phyloP scores from a whole-genome alignment of 2,329 filamentous ascomycete species.

The Alternaria ventricosa region DNA sequence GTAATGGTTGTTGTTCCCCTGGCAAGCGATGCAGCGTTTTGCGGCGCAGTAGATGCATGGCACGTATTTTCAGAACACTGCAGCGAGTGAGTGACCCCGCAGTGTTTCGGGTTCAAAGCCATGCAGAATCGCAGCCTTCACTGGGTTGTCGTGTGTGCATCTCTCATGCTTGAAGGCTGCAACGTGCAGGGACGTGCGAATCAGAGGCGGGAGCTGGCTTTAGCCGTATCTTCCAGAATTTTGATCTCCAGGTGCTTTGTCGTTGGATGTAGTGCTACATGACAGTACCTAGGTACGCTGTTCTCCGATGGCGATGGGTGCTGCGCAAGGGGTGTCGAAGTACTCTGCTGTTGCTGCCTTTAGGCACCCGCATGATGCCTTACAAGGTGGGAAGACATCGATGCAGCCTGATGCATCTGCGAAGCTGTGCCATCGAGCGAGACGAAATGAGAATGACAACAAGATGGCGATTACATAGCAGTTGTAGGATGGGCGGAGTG shows the following conservation, averaged over 20 bases:
- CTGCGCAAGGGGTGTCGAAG: neutral
- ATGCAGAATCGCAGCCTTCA: neutral
- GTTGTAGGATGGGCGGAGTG: neutral
- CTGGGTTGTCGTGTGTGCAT: neutral
- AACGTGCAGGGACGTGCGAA: neutral
- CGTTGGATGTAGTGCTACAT: neutral
- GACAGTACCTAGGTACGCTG: neutral
- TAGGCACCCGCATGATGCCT: too few species aligned
- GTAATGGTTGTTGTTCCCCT: neutral
- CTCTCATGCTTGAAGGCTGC: neutral
- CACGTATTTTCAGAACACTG: neutral
- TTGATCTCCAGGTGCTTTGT: neutral
- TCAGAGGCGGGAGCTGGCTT: neutral
- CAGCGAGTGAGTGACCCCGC: neutral
- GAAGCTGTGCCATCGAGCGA: neutral
- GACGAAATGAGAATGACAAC: neutral
- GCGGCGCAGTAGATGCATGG: conserved; percentile 1
- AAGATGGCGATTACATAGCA: too few species aligned
- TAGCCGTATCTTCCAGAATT: neutral
- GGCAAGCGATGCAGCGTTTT: neutral
- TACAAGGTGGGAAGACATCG: neutral
- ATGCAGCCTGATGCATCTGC: neutral
- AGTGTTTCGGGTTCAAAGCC: neutral
- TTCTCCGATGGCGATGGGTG: neutral
- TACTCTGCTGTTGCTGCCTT: neutral